These are phyloP conservation scores for Aspergillus pseudoviridinutans DNA, from an alignment of 2,329 filamentous ascomycete genomes.

Conservation along the genomic window DNA sequence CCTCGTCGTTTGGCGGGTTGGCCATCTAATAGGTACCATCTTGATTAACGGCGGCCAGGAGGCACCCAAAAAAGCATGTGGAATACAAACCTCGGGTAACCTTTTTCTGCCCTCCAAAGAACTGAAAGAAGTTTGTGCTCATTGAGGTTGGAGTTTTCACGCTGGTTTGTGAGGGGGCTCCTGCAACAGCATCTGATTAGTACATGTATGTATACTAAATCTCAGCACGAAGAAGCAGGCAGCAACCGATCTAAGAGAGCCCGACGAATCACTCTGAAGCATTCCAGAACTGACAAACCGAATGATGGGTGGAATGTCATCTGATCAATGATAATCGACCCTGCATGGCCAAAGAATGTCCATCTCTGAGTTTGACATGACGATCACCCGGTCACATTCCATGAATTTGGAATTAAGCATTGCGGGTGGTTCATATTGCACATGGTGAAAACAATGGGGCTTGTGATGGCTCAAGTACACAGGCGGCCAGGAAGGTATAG, in stretches of 20 bases:
- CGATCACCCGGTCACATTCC: neutral
- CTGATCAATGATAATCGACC: neutral
- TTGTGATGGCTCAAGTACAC: neutral
- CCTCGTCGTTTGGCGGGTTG: slow-evolving; percentile 84
- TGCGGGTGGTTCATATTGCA: neutral
- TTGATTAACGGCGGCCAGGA: slow-evolving; percentile 4
- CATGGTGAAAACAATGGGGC: neutral
- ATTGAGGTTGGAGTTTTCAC: slow-evolving; percentile 11
- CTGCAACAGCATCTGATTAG: neutral
- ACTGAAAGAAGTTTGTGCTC: slow-evolving; percentile 44
- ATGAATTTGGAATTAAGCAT: neutral
- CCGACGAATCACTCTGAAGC: neutral
- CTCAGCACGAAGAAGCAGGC: neutral
- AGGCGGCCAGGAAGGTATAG: neutral
- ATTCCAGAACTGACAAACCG: neutral
- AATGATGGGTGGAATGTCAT: slow-evolving; percentile 7
- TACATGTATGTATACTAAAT: neutral
- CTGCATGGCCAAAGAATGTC: neutral
- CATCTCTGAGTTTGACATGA: neutral
- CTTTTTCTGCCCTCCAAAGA: slow-evolving; percentile 63
- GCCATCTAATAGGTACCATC: slow-evolving; percentile 58
- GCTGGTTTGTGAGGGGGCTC: slow-evolving; percentile 6
- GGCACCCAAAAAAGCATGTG: neutral
- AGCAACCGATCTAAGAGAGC: neutral
- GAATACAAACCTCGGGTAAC: slow-evolving; percentile 63